Evolutionary conservation across 305 asterid genomes (phyloP), one percentile per base, ranked within the genome.

Genomic region (Fraxinus baroniana): DNA sequence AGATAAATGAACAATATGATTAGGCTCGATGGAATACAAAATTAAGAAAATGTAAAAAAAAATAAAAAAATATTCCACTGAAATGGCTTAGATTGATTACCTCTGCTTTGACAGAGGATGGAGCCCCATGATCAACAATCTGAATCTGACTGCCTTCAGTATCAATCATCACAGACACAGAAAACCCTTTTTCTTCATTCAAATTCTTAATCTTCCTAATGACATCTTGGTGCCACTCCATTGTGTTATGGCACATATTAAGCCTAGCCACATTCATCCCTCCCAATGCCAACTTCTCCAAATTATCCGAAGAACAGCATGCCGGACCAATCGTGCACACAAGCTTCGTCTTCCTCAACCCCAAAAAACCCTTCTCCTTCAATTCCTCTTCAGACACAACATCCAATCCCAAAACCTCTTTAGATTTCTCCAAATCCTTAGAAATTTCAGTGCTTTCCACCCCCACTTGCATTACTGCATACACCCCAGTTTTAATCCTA

Each of bases 201-300:
- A 93, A 85, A 84, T 79, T 87, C 90, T 91, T 91, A 62, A 94
- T 88, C 84, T 88, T 94, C 89, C 92, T 85, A 84, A 94, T 93
- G 52, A 91, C 96, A 86, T 91, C 93, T 77, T 64, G 78, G 66
- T 91, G 97, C 97, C 97, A 93, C 80, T 94, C 95, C 84, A 93
- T 93, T 3, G 93, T 84, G 66, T 85, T 91, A 79, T 93, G 98
- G 46, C 97, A 94, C 97, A 93, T 91, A 74, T 94, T 93, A 39
- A 94, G 93, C 95, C 98, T 87, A 39, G 98, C 98, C 79, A 93
- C 98, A 79, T 93, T 92, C 98, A 94, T 94, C 36, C 98, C 97
- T 26, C 88, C 94, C 83, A 77, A 6, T 10, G 98, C 97, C 87
- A 94, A 80, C 87, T 87, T 92, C 90, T 93, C 98, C 91, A 94